Conservation (phyloP, 768 basidiomycete species). For the Termitomyces eurrhizus region DNA sequence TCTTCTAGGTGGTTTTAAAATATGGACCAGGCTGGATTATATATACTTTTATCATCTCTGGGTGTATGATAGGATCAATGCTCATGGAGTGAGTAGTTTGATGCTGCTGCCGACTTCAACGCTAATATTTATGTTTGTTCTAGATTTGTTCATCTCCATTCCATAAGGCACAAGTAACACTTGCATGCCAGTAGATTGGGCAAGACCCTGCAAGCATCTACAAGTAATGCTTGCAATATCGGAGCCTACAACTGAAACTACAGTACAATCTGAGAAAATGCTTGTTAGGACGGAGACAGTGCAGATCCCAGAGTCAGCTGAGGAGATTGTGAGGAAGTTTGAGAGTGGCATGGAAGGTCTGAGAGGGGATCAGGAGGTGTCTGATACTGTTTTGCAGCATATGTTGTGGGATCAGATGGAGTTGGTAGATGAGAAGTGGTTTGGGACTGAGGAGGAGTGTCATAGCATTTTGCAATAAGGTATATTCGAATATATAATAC, state of each 20-base stretch:
- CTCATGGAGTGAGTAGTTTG: constrained; percentile 53
- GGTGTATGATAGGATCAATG: constrained; percentile 87
- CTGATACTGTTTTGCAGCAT: constrained; percentile 82
- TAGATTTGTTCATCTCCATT: constrained; percentile 56
- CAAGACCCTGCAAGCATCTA: constrained; percentile 36
- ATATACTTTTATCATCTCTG: constrained; percentile 66
- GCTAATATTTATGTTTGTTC: neutral
- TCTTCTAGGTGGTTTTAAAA: neutral
- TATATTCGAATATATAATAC: too few relatives aligned
- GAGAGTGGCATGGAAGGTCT: constrained; percentile 46
- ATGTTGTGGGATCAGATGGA: constrained; percentile 58
- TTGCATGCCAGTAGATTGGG: constrained; percentile 73
- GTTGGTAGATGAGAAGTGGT: constrained; percentile 78
- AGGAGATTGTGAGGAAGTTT: constrained; percentile 52
- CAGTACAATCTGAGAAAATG: constrained; percentile 52
- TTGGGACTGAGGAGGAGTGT: constrained; percentile 75
- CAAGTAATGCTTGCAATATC: constrained; percentile 57
- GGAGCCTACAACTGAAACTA: constrained; percentile 42
- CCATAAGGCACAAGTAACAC: constrained; percentile 82
- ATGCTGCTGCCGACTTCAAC: too few relatives aligned
- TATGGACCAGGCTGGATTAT: constrained; percentile 58
- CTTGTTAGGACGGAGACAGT: constrained; percentile 53
- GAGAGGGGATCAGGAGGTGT: constrained; percentile 55
- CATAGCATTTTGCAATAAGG: too few relatives aligned
- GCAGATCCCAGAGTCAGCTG: constrained; percentile 58